Base-by-base conservation (phyloP, 2,329 filamentous ascomycete species). In the Aspergillus cejpii region DNA sequence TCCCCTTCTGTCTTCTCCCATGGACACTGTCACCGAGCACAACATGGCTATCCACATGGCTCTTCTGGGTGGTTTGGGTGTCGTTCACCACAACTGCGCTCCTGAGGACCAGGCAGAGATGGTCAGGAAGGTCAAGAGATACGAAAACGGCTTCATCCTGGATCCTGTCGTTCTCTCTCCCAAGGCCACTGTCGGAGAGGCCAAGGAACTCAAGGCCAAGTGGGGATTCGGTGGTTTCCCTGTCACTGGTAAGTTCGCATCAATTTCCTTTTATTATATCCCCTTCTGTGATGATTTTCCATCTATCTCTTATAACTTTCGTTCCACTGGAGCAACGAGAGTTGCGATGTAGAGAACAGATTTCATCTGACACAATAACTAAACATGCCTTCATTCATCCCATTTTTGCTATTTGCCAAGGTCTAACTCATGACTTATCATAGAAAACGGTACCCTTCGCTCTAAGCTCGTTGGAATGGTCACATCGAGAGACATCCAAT, bases 1-100 rank as follows among this genome's bases (percentile, higher is more conserved):
- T 5, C 92, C 92, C 49, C 90, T 98, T 63, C 81, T 97, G 55
- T 98, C 92, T 37, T 97, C 92, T 29, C 92, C 94, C 62, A 98
- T 98, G 92, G 92, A 98, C 75, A 98, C 92, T 7, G 92, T 98
- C 67, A 98, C 94, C 34, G 92, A 98, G 76, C 87, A 95, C 74
- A 91, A 94, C 69, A 98, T 98, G 94, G 94, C 92, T 54, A 97
- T 98, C 61, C 87, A 96, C 74, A 95, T 77, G 67, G 73, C 74
- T 29, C 67, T 77, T 39, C 68, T 76, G 36, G 73, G 74, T 59
- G 75, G 75, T 44, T 63, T 77, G 3, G 75, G 92, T 73, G 89
- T 98, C 59, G 94, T 98, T 58, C 92, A 98, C 77, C 92, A 98
- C 80, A 98, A 98, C 77, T 98, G 92, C 79, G 92, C 90, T n/a